Percentiles rank a stretch among this genome's conserved stretches.
Evolutionary conservation across 305 asterid species (phyloP).

Genomic region (Salvia sclarea): DNA sequence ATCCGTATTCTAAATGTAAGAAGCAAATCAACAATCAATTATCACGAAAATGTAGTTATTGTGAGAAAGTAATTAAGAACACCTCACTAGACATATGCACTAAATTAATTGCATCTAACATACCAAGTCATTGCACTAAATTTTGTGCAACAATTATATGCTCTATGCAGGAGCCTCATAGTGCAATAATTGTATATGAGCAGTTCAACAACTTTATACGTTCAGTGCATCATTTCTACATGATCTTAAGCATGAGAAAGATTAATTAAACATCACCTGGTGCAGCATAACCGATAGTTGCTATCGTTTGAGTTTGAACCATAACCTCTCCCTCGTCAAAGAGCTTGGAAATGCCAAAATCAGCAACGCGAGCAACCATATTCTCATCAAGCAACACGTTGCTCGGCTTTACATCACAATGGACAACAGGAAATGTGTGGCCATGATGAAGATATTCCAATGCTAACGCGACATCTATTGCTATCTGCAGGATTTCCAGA

Average conservation of each 20-base stretch:
- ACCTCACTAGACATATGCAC: no score
- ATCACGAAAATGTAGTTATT: no score
- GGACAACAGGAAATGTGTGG: not conserved
- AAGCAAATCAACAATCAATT: no score
- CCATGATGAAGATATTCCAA: conserved; percentile 5
- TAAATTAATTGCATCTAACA: no score
- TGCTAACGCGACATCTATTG: not conserved
- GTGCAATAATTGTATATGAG: no score
- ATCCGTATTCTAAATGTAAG: not conserved
- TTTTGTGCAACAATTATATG: no score
- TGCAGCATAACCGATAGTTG: conserved; percentile 10
- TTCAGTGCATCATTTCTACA: no score
- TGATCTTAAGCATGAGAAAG: no score
- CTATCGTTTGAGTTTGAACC: not conserved
- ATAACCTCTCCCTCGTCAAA: not conserved
- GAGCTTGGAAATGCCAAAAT: conserved; percentile 3
- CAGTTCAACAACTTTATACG: no score
- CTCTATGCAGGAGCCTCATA: no score
- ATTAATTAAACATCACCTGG: conserved; percentile 4
- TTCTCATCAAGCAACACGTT: conserved; percentile 8
- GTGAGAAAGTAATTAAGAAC: no score
- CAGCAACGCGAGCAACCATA: not conserved
- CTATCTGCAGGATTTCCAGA: not conserved
- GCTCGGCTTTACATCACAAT: conserved; percentile 8
- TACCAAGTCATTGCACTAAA: no score